Evolutionary conservation across 176 grass and related monocot genomes (phyloP), one percentile per base, ranked within the genome.

Genomic region (Pharus latifolius): DNA sequence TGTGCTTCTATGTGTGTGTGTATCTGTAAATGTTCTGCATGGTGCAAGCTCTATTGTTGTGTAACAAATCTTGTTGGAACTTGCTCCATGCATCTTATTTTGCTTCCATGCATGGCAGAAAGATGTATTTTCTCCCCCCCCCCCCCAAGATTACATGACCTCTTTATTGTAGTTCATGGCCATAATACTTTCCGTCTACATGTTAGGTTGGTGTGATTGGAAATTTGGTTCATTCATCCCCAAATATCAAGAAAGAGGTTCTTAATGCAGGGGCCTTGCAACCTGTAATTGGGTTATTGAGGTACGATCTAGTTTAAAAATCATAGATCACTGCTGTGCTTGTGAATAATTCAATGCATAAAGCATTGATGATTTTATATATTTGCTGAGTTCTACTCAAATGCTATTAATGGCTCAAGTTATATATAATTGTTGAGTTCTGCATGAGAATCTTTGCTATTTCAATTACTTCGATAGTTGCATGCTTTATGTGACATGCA

Each of bases 171-270:
- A 11, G 42, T 41, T 13, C 58, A 86, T 40, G 74, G 65, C 46
- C 64, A 49, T 27, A 26, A 16, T 49, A 59, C 20, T 51, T 30
- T 54, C 56, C 73, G 28, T 43, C 82, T 65, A 61, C 19, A 37
- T 82, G 22, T 76, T 78, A 99, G 96, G 96, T 99, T 65, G 96
- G 96, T 22, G 96, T 99, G 30, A 99, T 99, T 79, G 96, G 96
- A 67, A 99, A 99, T 80, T 83, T 99, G 60, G 90, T 99, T 70
- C 96, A 99, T 86, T 99, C 96, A 69, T 99, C 96, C 77, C 96
- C 96, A 57, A 91, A 95, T 81, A 91, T 99, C 67, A 99, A 99
- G 79, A 99, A 99, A 77, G 96, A 99, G 86, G 96, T 99, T 88
- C 96, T 99, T 69, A 38, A 65, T 77, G 90, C 87, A 19, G 96